phyloP scores from a whole-genome alignment of 2,329 filamentous ascomycete genomes.

The Penicillium griseofulvum region DNA sequence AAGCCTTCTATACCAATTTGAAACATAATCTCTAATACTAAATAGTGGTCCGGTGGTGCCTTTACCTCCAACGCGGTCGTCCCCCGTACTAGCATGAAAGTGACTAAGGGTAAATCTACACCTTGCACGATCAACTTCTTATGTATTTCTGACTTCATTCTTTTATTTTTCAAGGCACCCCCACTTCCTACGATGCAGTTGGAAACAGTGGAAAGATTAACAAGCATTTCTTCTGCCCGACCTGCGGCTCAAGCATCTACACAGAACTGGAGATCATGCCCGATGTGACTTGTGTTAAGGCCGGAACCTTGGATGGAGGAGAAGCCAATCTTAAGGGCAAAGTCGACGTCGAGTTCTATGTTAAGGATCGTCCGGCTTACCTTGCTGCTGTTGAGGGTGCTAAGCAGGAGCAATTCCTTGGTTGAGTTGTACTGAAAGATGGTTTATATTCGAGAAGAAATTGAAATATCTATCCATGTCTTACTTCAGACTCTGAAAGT shows the following conservation, averaged over 20 bases:
- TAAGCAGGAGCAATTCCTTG: slow-evolving; percentile 45
- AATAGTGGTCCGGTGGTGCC: slow-evolving; percentile 52
- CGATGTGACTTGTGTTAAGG: slow-evolving; percentile 52
- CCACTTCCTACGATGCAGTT: slow-evolving; percentile 48
- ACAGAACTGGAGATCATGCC: slow-evolving; percentile 56
- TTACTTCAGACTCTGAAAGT: background rate
- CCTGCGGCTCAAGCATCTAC: slow-evolving; percentile 53
- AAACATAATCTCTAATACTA: background rate
- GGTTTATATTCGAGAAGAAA: background rate
- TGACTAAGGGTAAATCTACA: slow-evolving; percentile 47
- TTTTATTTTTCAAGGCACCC: slow-evolving; percentile 37
- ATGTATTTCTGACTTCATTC: background rate
- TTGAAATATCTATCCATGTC: background rate
- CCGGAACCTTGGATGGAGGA: slow-evolving; percentile 52
- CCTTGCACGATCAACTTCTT: background rate
- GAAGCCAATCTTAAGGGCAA: slow-evolving; percentile 44
- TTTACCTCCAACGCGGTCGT: slow-evolving; percentile 57
- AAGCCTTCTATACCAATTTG: background rate
- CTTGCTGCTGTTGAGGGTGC: slow-evolving; percentile 45
- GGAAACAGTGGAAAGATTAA: slow-evolving; percentile 56
- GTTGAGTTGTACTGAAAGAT: slow-evolving; percentile 1
- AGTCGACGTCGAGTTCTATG: slow-evolving; percentile 54
- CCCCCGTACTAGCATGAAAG: slow-evolving; percentile 46
- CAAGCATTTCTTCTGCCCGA: slow-evolving; percentile 56
- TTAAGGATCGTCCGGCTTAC: slow-evolving; percentile 50